Percentiles rank a stretch among this genome's conserved stretches.
Evolutionary conservation across 306 rosid species (phyloP).

Genomic region (Cercis canadensis): DNA sequence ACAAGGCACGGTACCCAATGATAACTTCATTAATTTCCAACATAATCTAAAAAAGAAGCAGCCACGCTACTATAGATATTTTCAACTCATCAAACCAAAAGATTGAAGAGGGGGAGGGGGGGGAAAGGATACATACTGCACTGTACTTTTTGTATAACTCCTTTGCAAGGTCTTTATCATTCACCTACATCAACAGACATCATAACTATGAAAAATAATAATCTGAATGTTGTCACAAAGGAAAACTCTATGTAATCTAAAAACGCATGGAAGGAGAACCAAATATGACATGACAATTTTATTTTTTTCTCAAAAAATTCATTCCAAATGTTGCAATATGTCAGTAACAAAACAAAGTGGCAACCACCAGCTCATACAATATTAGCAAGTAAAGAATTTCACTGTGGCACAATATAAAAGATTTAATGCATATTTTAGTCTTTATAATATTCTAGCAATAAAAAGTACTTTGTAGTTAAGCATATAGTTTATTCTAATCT

Average conservation of each 20-base stretch:
- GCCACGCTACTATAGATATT: constrained; percentile 23
- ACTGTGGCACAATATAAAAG: constrained; percentile 23
- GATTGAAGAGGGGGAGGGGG: too few relatives aligned
- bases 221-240: constrained; percentile 8
- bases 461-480: neutral
- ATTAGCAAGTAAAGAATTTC: constrained; percentile 21
- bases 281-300: neutral
- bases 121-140: constrained; percentile 64
- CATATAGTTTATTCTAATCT: constrained; percentile 22
- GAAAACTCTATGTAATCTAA: constrained; percentile 17
- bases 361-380: neutral
- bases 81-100: constrained; percentile 28
- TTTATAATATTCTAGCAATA: constrained; percentile 3
- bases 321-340: constrained; percentile 6
- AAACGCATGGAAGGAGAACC: constrained; percentile 17
- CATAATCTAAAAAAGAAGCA: constrained; percentile 14
- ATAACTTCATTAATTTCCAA: constrained; percentile 8
- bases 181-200: constrained; percentile 65
- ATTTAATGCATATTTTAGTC: constrained; percentile 10
- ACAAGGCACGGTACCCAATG: too few relatives aligned
- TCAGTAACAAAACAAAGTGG: neutral
- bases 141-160: constrained; percentile 96
- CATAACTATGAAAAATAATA: constrained; percentile 26
- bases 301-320: neutral
- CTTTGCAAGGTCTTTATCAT: constrained; percentile 83